Evolutionary conservation across 495 filamentous ascomycete species (phyloP).

Genomic region (Chaetomium cochliodes): DNA sequence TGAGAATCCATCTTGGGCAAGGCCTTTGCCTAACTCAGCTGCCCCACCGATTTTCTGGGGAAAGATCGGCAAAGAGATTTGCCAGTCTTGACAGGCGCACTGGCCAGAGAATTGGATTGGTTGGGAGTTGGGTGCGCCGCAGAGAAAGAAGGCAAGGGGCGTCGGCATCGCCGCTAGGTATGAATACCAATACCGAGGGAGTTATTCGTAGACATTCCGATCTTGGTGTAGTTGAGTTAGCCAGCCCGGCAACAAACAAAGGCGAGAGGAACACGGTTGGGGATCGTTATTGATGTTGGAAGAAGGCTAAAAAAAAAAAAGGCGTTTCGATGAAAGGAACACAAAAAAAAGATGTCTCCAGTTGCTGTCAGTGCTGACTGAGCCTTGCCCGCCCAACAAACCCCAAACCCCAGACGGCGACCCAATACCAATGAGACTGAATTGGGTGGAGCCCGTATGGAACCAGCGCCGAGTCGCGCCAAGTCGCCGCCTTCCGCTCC

Average conservation of each 20-base stretch:
- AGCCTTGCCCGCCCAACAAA: background rate
- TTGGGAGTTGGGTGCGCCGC: background rate
- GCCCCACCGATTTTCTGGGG: conserved; percentile 5
- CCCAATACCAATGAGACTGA: background rate
- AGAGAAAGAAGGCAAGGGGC: background rate
- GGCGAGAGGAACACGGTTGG: too few species aligned
- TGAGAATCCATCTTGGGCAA: background rate
- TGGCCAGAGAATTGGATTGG: background rate
- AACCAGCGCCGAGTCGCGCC: too few species aligned
- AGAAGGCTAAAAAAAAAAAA: too few species aligned
- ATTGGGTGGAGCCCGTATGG: background rate
- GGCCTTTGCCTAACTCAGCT: conserved; percentile 2
- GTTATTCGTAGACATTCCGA: too few species aligned
- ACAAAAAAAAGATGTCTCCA: too few species aligned
- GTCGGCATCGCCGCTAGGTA: conserved; percentile 4
- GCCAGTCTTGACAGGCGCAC: background rate
- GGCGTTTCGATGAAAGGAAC: too few species aligned
- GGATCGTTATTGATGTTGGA: too few species aligned
- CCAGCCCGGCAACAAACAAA: too few species aligned
- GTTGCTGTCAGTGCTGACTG: too few species aligned
- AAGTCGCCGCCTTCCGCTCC: background rate
- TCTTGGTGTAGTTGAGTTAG: too few species aligned
- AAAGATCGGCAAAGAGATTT: conserved; percentile 2
- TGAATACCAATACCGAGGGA: too few species aligned
- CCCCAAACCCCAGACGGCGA: background rate